A percentile compares a stretch with the other conserved stretches of the same genome.
These are phyloP conservation scores for Protomyces pachydermus DNA, from an alignment of 1,139 yeast genomes.

Conservation along the genomic window DNA sequence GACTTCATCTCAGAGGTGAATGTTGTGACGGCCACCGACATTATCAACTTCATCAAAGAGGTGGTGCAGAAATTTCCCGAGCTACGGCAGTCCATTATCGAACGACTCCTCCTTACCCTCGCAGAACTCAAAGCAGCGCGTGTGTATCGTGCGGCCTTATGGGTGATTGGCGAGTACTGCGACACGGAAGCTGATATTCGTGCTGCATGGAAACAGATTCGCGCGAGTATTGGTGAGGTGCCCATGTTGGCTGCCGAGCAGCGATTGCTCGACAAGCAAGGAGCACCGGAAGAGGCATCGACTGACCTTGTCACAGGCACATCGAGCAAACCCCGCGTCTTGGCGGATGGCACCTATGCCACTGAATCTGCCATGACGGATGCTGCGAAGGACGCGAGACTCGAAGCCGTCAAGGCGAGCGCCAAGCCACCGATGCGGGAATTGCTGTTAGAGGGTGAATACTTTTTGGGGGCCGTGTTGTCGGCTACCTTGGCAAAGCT, in stretches of 20 bases:
- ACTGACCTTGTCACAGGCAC: slow-evolving; percentile 32
- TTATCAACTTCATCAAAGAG: slow-evolving; percentile 82
- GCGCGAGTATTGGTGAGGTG: slow-evolving; percentile 80
- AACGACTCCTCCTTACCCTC: slow-evolving; percentile 59
- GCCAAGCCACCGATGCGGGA: slow-evolving; percentile 69
- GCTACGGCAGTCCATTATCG: slow-evolving; percentile 61
- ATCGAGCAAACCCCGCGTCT: slow-evolving; percentile 57
- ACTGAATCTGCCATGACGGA: slow-evolving; percentile 75
- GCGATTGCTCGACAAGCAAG: slow-evolving; percentile 41
- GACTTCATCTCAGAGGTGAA: slow-evolving; percentile 83
- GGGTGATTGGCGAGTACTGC: slow-evolving; percentile 94
- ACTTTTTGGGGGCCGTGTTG: slow-evolving; percentile 82
- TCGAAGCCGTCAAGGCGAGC: slow-evolving; percentile 36
- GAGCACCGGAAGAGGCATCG: slow-evolving; percentile 37
- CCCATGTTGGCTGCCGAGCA: slow-evolving; percentile 79
- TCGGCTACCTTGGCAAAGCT: slow-evolving; percentile 86
- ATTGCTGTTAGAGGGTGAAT: slow-evolving; percentile 79
- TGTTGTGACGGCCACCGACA: slow-evolving; percentile 82
- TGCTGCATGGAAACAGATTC: slow-evolving; percentile 80
- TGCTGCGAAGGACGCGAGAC: slow-evolving; percentile 36
- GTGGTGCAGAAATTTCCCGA: slow-evolving; percentile 89
- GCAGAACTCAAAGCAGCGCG: slow-evolving; percentile 75
- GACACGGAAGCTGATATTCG: slow-evolving; percentile 66
- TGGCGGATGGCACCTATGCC: slow-evolving; percentile 98
- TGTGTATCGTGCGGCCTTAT: slow-evolving; percentile 86